Conservation (phyloP, 305 asterid genomes). For the Fraxinus nigra region DNA sequence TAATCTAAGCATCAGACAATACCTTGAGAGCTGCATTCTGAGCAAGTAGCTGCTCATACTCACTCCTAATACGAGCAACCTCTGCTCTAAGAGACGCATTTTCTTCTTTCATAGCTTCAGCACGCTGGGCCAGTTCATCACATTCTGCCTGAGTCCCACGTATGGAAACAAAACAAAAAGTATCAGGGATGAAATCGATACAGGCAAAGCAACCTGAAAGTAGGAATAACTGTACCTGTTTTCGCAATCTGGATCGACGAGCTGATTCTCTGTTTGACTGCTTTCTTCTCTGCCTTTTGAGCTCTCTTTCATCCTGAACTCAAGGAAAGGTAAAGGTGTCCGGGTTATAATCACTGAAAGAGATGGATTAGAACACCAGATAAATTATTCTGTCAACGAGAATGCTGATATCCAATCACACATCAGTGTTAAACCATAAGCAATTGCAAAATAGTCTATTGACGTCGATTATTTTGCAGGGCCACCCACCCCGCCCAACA, state of each 20-base stretch:
- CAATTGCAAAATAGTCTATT: background rate
- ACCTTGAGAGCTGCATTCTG: constrained; percentile 75
- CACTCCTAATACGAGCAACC: constrained; percentile 54
- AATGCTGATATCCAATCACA: background rate
- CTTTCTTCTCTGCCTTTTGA: constrained; percentile 74
- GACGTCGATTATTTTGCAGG: background rate
- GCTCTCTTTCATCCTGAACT: constrained; percentile 70
- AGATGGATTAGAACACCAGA: background rate
- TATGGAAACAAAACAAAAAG: background rate
- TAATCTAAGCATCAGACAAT: constrained; percentile 3
- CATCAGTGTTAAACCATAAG: background rate
- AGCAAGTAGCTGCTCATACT: constrained; percentile 51
- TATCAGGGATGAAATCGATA: constrained; percentile 4
- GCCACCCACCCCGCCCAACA: background rate
- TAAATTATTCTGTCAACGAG: background rate
- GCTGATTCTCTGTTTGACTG: constrained; percentile 85
- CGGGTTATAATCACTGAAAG: background rate
- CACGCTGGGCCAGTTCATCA: constrained; percentile 71
- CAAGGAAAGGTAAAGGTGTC: constrained; percentile 7
- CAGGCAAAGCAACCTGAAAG: background rate
- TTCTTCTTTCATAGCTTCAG: constrained; percentile 65
- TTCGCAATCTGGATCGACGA: constrained; percentile 70
- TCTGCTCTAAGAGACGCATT: constrained; percentile 71
- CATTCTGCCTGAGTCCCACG: constrained; percentile 60
- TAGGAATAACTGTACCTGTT: constrained; percentile 43